Base-by-base conservation (phyloP, 345 rosid genomes). In the Bretschneidera sinensis region DNA sequence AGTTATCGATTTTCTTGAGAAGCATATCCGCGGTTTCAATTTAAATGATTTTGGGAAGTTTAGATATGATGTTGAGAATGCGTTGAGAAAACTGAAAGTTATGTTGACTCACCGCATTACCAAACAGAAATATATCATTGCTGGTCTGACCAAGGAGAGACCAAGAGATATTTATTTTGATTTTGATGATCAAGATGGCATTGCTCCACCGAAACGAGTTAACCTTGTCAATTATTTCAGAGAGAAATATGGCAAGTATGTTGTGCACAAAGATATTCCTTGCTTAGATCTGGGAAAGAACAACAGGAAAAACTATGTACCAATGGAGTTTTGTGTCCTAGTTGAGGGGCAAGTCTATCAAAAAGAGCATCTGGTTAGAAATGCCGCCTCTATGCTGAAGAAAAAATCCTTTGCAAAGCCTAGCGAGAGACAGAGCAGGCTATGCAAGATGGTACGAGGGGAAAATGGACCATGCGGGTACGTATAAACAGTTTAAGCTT, bases 281-380 rank as follows among this genome's bases (percentile, higher is more conserved):
- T 76, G 91, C 72, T 66, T 92, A 60, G 92, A 92, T 70, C 50
- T 92, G 62, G 79, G 96, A 16, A 86, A 66, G 66, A 65, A 62
- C 60, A 78, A 78, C 24, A 69, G 76, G 47, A 63, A 67, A 62
- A 82, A 87, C 57, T 64, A 66, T 23, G 84, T 92, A 8, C 98
- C 98, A 0, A 84, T 92, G 97, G 97, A 87, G 64, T 82, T 83
- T 35, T 92, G 96, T 22, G 77, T 65, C 21, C 69, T 89, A 60
- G 85, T 78, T 5, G 96, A 85, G 53, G 96, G 98, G 28, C 95
- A 92, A 74, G 69, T 86, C 52, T 86, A 76, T 69, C 96, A 87
- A n/a, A 89, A 85, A 56, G 98, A 92, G 18, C 9, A 60, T 48
- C 52, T 89, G 75, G 80, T 79, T 55, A 49, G 47, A 39, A 2